A percentile compares a stretch with the other conserved stretches of the same genome.
Evolutionary conservation across 768 basidiomycete genomes (phyloP).

Genomic region (Hygrocybe coccinea): DNA sequence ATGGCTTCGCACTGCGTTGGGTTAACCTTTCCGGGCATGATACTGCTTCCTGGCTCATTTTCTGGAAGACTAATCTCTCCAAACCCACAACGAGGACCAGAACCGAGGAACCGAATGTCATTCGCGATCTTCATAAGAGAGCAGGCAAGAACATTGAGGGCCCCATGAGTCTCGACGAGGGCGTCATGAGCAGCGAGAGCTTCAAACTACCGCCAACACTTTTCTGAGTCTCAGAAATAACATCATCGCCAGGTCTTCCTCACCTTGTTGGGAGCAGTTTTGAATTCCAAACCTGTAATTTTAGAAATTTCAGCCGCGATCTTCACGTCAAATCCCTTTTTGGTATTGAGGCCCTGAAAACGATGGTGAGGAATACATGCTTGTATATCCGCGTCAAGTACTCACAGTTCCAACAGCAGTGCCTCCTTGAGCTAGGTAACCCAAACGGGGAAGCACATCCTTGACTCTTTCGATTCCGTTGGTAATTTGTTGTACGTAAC

Average conservation of each 20-base stretch:
- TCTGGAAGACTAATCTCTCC: conserved; percentile 93
- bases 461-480: conserved; percentile 86
- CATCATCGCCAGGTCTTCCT: conserved; percentile 6
- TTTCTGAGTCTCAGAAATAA: not conserved
- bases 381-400: conserved; percentile 8
- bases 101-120: conserved; percentile 95
- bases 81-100: conserved; percentile 95
- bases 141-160: conserved; percentile 92
- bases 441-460: conserved; percentile 77
- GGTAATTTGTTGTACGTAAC: conserved; percentile 91
- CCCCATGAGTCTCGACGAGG: conserved; percentile 94
- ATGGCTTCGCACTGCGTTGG: conserved; percentile 98
- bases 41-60: conserved; percentile 98
- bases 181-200: conserved; percentile 98
- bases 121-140: conserved; percentile 99
- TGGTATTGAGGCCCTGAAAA: conserved; percentile 88
- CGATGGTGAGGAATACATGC: conserved; percentile 7
- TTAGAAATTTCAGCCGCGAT: conserved; percentile 89
- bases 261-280: conserved; percentile 98
- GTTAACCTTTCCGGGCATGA: conserved; percentile 99
- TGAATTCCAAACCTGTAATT: conserved; percentile 84
- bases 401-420: conserved; percentile 96
- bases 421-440: conserved; percentile 91
- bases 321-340: conserved; percentile 92
- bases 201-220: conserved; percentile 64